Evolutionary conservation across 73 alveolate species (phyloP).

Genomic region (Stentor coeruleus): DNA sequence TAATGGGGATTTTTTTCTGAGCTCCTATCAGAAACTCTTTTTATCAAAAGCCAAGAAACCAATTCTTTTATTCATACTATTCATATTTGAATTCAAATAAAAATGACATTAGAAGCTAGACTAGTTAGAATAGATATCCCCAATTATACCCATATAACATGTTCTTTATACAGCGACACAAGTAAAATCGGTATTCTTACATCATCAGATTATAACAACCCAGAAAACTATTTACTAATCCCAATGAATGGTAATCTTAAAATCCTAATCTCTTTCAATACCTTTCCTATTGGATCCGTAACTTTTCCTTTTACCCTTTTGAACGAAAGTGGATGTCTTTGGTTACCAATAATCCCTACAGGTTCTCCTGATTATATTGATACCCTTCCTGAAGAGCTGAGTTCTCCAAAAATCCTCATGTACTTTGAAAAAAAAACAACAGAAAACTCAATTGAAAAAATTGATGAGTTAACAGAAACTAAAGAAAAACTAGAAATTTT

Average conservation of each 20-base stretch:
- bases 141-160: background rate
- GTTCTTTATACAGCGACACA: background rate
- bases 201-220: background rate
- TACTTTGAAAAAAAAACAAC: background rate
- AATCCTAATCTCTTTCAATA: background rate
- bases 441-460: background rate
- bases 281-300: background rate
- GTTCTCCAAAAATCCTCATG: background rate
- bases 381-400: background rate
- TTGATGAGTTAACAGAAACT: background rate
- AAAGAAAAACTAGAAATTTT: background rate
- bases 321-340: background rate
- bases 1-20: no score
- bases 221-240: background rate
- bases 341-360: background rate
- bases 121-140: background rate
- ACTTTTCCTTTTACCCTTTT: background rate
- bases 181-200: background rate
- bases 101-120: background rate
- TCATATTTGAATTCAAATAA: constrained; percentile 2
- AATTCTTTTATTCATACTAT: no score
- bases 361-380: background rate
- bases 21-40: no score
- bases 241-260: background rate
- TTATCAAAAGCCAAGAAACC: no score